phyloP scores from a whole-genome alignment of 192 early-diverging fungal species.

The Backusella parvicylindrica region DNA sequence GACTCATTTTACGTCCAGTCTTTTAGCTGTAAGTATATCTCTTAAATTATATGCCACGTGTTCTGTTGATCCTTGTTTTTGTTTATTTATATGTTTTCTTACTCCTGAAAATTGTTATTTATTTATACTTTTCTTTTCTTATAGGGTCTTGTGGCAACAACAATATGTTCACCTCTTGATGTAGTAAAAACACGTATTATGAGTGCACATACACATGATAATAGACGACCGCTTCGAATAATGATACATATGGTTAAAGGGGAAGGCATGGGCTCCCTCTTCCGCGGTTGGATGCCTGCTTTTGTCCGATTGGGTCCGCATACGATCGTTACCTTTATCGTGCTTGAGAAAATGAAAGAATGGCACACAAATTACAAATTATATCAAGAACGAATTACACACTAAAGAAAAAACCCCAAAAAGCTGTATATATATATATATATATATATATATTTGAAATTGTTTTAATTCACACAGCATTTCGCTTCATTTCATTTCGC shows the following conservation, averaged over 20 bases:
- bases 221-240: constrained; percentile 18
- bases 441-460: background rate
- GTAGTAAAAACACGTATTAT: constrained; percentile 84
- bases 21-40: constrained; percentile 58
- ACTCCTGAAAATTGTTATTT: background rate
- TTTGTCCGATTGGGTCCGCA: constrained; percentile 82
- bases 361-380: constrained; percentile 10
- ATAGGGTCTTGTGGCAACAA: constrained; percentile 72
- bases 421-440: background rate
- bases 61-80: background rate
- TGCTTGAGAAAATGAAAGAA: constrained; percentile 68
- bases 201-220: constrained; percentile 51
- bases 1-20: constrained; percentile 68
- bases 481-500: background rate
- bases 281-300: constrained; percentile 85
- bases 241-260: constrained; percentile 51
- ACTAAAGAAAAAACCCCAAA: background rate
- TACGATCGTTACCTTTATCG: constrained; percentile 79
- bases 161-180: constrained; percentile 72
- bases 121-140: background rate
- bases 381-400: background rate
- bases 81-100: background rate
- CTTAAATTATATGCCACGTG: background rate
- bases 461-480: background rate
- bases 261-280: constrained; percentile 74